Conservation (phyloP, 768 basidiomycete species). For the Auriscalpium orientale region DNA sequence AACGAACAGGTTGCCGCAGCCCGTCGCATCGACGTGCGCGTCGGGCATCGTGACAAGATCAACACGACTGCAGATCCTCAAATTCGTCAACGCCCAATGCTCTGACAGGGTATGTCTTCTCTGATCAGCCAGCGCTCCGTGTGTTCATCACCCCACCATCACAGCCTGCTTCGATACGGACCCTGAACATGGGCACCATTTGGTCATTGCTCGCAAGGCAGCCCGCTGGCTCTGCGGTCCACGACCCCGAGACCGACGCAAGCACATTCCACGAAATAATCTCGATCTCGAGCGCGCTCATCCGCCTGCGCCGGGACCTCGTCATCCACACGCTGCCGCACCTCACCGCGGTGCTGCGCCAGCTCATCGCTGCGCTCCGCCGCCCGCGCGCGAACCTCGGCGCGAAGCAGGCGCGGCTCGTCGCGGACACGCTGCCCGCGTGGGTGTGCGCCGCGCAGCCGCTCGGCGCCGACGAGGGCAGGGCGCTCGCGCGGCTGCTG, state of each 20-base stretch:
- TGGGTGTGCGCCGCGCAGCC: conserved; percentile 55
- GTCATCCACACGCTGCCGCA: conserved; percentile 65
- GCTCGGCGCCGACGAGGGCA: conserved; percentile 52
- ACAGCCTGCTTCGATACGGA: conserved; percentile 59
- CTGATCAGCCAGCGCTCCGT: no score
- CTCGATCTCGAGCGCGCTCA: conserved; percentile 47
- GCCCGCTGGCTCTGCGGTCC: conserved; percentile 43
- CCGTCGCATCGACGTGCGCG: no score
- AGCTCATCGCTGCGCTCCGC: conserved; percentile 48
- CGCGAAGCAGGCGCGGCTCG: conserved; percentile 53
- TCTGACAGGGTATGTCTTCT: conserved; percentile 52
- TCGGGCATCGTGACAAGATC: conserved; percentile 31
- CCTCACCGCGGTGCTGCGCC: conserved; percentile 54
- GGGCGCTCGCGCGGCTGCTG: conserved; percentile 59
- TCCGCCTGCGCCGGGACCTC: conserved; percentile 78
- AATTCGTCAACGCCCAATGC: conserved; percentile 48
- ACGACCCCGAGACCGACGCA: conserved; percentile 43
- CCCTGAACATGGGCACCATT: conserved; percentile 48
- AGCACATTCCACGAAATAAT: conserved; percentile 54
- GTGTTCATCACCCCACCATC: background rate
- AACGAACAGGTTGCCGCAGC: no score
- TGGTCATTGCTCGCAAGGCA: conserved; percentile 54
- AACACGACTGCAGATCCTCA: conserved; percentile 39
- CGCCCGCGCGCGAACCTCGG: conserved; percentile 64
- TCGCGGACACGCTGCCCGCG: conserved; percentile 55